These are phyloP conservation scores for Xylariales sp. DNA, from an alignment of 2,329 filamentous ascomycete genomes.

Conservation along the genomic window DNA sequence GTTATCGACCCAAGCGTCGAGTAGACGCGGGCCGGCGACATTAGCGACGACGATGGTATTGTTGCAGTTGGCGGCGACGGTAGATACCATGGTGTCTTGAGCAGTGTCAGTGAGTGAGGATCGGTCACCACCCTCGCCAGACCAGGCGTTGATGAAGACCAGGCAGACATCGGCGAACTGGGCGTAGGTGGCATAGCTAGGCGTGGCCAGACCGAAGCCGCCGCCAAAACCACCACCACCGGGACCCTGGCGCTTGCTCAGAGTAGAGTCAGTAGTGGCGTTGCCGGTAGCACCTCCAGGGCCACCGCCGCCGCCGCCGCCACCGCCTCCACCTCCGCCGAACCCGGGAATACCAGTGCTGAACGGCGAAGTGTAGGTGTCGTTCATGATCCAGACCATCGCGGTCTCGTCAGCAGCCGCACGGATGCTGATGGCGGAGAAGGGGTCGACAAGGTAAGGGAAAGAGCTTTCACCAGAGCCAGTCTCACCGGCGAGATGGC, in stretches of 20 bases:
- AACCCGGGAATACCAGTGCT: neutral
- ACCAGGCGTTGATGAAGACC: conserved; percentile 63
- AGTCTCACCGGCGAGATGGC: conserved; percentile 46
- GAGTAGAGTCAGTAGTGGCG: neutral
- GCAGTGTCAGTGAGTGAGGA: conserved; percentile 12
- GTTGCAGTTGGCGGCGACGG: conserved; percentile 56
- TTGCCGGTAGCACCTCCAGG: neutral
- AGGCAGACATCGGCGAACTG: conserved; percentile 31
- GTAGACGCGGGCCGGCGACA: conserved; percentile 55
- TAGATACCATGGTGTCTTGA: conserved; percentile 51
- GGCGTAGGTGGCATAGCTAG: conserved; percentile 10
- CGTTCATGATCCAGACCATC: conserved; percentile 43
- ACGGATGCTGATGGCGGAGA: conserved; percentile 43
- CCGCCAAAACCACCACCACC: conserved; percentile 5
- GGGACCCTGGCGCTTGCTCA: neutral
- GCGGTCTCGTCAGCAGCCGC: conserved; percentile 30
- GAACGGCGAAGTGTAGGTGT: conserved; percentile 7
- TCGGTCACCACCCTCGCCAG: conserved; percentile 44
- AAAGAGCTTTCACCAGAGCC: conserved; percentile 46
- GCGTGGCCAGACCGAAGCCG: conserved; percentile 6
- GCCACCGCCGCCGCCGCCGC: neutral
- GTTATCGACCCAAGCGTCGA: conserved; percentile 52
- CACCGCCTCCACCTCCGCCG: neutral
- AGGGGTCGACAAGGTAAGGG: conserved; percentile 48
- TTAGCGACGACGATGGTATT: conserved; percentile 67